These are phyloP conservation scores for Acacia crassicarpa DNA, from an alignment of 306 rosid species.

Conservation along the genomic window DNA sequence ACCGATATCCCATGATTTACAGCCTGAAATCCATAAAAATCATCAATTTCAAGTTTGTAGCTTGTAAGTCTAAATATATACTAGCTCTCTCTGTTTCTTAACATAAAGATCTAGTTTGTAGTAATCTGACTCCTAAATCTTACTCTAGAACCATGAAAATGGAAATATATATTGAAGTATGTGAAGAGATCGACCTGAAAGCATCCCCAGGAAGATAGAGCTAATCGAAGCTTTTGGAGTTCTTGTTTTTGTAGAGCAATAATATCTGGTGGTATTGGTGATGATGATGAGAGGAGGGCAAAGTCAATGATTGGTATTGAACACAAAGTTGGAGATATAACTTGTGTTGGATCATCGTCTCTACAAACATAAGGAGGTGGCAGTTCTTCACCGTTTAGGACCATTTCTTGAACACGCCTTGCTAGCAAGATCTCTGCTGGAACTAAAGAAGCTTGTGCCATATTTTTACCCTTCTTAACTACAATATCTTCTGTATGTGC, in stretches of 20 bases:
- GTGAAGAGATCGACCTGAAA: slow-evolving; percentile 34
- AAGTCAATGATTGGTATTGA: slow-evolving; percentile 31
- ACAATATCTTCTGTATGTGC: not conserved
- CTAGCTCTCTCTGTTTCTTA: too few relatives aligned
- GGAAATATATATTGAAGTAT: too few relatives aligned
- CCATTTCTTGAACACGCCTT: slow-evolving; percentile 47
- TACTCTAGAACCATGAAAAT: too few relatives aligned
- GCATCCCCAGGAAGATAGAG: slow-evolving; percentile 45
- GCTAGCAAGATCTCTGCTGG: slow-evolving; percentile 26
- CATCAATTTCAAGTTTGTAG: too few relatives aligned
- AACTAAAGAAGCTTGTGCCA: not conserved
- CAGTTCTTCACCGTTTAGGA: slow-evolving; percentile 36
- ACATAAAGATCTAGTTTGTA: too few relatives aligned
- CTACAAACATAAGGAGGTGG: slow-evolving; percentile 36
- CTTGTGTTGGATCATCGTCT: not conserved
- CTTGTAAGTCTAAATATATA: too few relatives aligned
- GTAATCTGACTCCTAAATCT: too few relatives aligned
- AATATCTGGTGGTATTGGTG: slow-evolving; percentile 6
- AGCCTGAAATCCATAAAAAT: slow-evolving; percentile 32
- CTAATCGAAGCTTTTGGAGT: not conserved
- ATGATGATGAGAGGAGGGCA: slow-evolving; percentile 27
- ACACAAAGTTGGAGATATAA: slow-evolving; percentile 10
- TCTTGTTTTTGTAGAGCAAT: not conserved
- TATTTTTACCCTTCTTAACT: not conserved
- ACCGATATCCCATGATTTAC: slow-evolving; percentile 39